Base-by-base conservation (phyloP, 192 early-diverging fungal species). In the Tieghemiomyces parasiticus region DNA sequence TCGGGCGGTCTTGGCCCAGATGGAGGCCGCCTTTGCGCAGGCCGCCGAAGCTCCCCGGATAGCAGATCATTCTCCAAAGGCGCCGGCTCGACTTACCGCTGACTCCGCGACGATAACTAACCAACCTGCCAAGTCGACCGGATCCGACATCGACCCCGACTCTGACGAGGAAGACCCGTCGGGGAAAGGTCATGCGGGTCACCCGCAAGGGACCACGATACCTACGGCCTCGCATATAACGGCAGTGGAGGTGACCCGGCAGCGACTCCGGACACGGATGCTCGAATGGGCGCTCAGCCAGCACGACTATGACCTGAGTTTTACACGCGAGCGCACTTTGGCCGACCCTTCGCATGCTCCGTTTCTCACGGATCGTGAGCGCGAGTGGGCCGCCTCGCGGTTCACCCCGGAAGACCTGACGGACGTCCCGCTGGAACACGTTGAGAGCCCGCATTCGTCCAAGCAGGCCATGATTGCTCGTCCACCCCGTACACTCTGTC, bases 391-490 rank as follows among this genome's bases (percentile, higher is more conserved):
- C 8, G 38, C 38, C 38, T 16, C 6, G 8, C 8, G 38, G 8
- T 16, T 42, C 16, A 16, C 6, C 16, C 6, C 38, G 46, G 63
- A 56, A 9, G 67, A 71, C 19, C 65, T 74, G 20, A 55, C 58
- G 44, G 69, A 64, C 13, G 55, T 74, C 20, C 24, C 55, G 28
- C 60, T 74, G 33, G 58, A 31, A 13, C 52, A 44, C n/a, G 69
- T 67, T 35, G 63, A 53, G 24, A 63, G 64, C 3, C 60, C 69
- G 25, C 28, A 60, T 35, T 74, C 88, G 9, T 82, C 79, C 2
- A 90, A 90, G 60, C 87, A 91, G 59, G 83, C 83, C 14, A 83
- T 90, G 78, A 80, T 97, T 69, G 93, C 89, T 8, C 82, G 85
- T 30, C 78, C 91, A 1, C 93, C 93, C 3, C 75, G 72, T 31